Evolutionary conservation across 2,329 filamentous ascomycete genomes (phyloP), one percentile per base, ranked within the genome.

Genomic region (Colletotrichum acutatum): DNA sequence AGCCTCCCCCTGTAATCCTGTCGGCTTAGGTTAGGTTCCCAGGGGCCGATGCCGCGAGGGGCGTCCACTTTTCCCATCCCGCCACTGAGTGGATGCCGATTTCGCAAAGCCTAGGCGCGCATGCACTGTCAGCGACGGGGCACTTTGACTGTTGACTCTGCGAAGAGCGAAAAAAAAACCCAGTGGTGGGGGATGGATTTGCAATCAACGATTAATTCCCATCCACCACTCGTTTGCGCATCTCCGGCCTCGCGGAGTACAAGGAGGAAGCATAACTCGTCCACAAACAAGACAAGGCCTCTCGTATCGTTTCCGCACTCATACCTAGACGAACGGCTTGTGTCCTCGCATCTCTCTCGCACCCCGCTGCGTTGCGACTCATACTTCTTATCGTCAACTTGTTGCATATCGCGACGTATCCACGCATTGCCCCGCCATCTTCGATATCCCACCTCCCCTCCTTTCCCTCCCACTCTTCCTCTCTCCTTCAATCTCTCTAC

Each of bases 161-260:
- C 53, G 1, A 32, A 32, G 11, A 32, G 11, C 8, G 11, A 42
- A 42, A 57, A 66, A 28, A 66, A 46, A 70, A 52, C 53, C 74
- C 74, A 75, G 46, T 75, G 66, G 68, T 72, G 72, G 61, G 74
- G 59, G 65, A 63, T 42, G 32, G 72, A 75, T 75, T 75, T 75
- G 72, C 74, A 75, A 75, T 74, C 74, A 75, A 42, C 58, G 28
- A 46, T 32, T 16, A 12, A 34, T 16, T 19, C 12, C 34, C 34
- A 62, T 12, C 28, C 24, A 49, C 56, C 22, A 46, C 56, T 52
- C 26, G 46, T 66, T 71, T 73, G 49, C 61, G 65, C 74, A 75
- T 74, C 68, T 75, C 74, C 72, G 72, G 66, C 32, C 71, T 69
- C 59, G 46, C 60, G 63, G 52, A 42, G 7, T 19, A 42, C 37